Conservation (phyloP, 495 filamentous ascomycete genomes). For the Aspergillus funiculosus region DNA sequence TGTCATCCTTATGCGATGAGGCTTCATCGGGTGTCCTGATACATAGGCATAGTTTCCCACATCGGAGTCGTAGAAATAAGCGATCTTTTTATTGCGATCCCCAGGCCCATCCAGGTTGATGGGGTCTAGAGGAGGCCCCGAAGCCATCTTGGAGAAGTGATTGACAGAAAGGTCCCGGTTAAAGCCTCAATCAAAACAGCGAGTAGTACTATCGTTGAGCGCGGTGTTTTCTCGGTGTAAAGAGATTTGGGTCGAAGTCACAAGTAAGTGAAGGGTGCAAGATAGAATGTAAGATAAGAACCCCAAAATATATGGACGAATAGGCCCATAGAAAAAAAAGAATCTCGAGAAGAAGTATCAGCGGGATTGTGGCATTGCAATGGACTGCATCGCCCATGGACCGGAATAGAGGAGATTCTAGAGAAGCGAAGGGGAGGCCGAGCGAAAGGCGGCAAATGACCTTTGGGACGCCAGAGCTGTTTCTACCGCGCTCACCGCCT, state of each 20-base stretch:
- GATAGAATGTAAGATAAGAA: background rate
- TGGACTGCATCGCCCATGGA: slow-evolving; percentile 13
- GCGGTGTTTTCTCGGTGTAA: slow-evolving; percentile 21
- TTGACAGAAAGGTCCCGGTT: slow-evolving; percentile 3
- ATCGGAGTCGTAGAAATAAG: slow-evolving; percentile 97
- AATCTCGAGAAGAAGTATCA: slow-evolving; percentile 7
- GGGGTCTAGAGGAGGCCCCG: slow-evolving; percentile 50
- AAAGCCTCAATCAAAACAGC: background rate
- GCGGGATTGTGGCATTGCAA: slow-evolving; percentile 4
- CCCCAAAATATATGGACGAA: background rate
- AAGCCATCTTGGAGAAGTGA: slow-evolving; percentile 30
- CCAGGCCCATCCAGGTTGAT: slow-evolving; percentile 40
- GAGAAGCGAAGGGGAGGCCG: slow-evolving; percentile 21
- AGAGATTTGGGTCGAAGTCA: background rate
- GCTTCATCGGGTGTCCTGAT: slow-evolving; percentile 98
- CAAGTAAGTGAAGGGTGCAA: background rate
- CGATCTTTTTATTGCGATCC: slow-evolving; percentile 68
- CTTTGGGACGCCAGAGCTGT: slow-evolving; percentile 10
- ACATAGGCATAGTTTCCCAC: slow-evolving; percentile 98
- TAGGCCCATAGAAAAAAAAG: background rate
- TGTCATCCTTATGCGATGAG: slow-evolving; percentile 92
- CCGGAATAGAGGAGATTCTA: slow-evolving; percentile 12
- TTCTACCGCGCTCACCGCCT: slow-evolving; percentile 25
- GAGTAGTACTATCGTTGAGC: slow-evolving; percentile 5
- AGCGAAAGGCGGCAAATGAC: slow-evolving; percentile 17